Base-by-base conservation (phyloP, 2,329 filamentous ascomycete genomes). In the Didymosphaeria variabile region DNA sequence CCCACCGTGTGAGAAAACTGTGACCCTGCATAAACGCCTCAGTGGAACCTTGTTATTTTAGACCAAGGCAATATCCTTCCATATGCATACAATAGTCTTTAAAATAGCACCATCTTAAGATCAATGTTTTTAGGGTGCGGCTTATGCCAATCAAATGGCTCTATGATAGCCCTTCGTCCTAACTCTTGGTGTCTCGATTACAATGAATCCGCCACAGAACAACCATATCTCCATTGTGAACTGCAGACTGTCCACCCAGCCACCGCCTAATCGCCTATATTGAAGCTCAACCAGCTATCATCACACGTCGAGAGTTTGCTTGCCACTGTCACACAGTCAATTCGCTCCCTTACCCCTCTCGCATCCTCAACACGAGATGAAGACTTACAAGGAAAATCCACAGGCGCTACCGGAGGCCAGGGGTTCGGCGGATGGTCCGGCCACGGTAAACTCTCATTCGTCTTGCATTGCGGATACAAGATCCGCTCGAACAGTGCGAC, bases 281-380 rank as follows among this genome's bases (percentile, higher is more conserved):
- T 61, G 46, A 61, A 58, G 42, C 55, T 58, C 15, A 61, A 40
- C 26, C 42, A 58, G 19, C 46, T 55, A 34, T 19, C 31, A 58
- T 61, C 59, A 45, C 59, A 61, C 29, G 51, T 34, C 15, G 55
- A 45, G 12, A 15, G 12, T 21, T 31, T 26, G 23, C 52, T 55
- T 2, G 50, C 50, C 44, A 61, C 59, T 61, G 23, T 40, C 9
- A 7, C n/a, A 17, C 9, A 17, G 31, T 55, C 34, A 47, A 13
- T 50, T 13, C 36, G 21, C 8, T 5, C 17, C 19, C 6, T 29
- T 13, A 7, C n/a, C 36, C n/a, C 36, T 8, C 9, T 26, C 42
- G 23, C 19, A 31, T 12, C 31, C 4, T 31, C 45, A 31, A 29
- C 32, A 9, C 3, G 26, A 47, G n/a, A 32, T 42, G 50, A 42